Evolutionary conservation across 139 green algal genomes (phyloP), one percentile per base, ranked within the genome.

Genomic region (Axilococcus clingmanii): DNA sequence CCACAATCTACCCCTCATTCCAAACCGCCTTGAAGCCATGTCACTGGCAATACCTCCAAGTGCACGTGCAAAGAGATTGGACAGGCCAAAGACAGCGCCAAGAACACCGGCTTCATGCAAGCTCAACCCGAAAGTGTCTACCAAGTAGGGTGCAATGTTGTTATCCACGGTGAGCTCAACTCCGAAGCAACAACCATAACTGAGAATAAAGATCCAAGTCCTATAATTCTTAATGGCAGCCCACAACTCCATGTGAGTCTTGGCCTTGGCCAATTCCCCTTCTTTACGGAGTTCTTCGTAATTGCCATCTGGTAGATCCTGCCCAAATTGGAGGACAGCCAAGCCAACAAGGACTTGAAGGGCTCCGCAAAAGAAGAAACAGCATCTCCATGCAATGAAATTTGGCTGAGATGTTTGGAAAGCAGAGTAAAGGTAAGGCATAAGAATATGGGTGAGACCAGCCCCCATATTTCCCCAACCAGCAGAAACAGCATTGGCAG

Each of bases 1-100:
- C 76, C 75, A 88, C 4, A 94, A 33, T 4, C 84, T 71, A 24
- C 82, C 82, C n/a, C 77, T 66, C 73, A 89, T 89, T 36, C 82
- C 78, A 25, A 51, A 77, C 68, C 42, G 40, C 29, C 29, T 51
- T 46, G 38, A 61, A 37, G 17, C 31, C 1, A 72, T 17, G 48
- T 94, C 84, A 9, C 81, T 89, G 0, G 56, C 34, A 7, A 83
- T 34, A 28, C 85, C 85, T n/a, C 91, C 87, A 16, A 80, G 40
- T 8, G 88, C 77, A 19, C 91, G 72, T 0, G 79, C 80, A 71
- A 92, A 85, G 35, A 98, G 52, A 77, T 98, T 98, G 69, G 88
- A 81, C 15, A 95, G 55, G 20, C 84, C 86, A 48, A 94, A 94
- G 31, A 86, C 72, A 40, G 75, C 68, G 15, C 66, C 83, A 31